Conservation (phyloP, 2,329 filamentous ascomycete species). For the Fusarium torreyae region DNA sequence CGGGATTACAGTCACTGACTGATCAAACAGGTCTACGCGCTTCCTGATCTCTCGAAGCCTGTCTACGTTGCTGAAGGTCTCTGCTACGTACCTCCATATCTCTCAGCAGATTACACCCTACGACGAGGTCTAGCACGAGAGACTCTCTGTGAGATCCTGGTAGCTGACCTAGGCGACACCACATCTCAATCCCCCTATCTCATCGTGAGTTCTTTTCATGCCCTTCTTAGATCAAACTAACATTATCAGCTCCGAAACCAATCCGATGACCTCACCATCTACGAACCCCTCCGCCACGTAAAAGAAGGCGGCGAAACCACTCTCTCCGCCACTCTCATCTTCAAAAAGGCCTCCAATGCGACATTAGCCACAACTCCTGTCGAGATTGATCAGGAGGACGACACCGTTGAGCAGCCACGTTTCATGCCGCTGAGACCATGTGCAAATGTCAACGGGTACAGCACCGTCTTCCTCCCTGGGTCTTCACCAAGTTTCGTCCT, state of each 20-base stretch:
- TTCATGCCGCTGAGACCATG: conserved; percentile 71
- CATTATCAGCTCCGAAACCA: conserved; percentile 77
- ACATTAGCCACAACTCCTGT: conserved; percentile 72
- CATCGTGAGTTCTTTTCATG: conserved; percentile 71
- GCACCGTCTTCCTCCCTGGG: conserved; percentile 86
- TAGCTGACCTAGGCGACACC: conserved; percentile 87
- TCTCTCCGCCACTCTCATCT: conserved; percentile 75
- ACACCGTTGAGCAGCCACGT: conserved; percentile 62
- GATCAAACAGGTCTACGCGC: conserved; percentile 75
- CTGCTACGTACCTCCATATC: conserved; percentile 80
- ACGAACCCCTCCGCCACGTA: conserved; percentile 79
- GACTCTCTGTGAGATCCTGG: conserved; percentile 81
- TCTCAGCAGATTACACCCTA: conserved; percentile 79
- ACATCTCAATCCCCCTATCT: conserved; percentile 81
- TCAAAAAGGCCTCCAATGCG: conserved; percentile 81
- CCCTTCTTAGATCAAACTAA: neutral
- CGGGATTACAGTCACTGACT: conserved; percentile 6
- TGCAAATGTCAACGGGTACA: conserved; percentile 81
- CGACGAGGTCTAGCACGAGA: conserved; percentile 82
- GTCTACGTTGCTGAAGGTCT: conserved; percentile 84
- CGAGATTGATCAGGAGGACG: conserved; percentile 66
- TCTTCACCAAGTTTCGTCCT: conserved; percentile 85
- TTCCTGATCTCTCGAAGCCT: conserved; percentile 80
- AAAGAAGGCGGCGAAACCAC: conserved; percentile 54
- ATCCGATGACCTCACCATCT: conserved; percentile 87